A percentile compares a stretch with the other conserved stretches of the same genome.
Conservation (phyloP, 805 yeast genomes). For the Ogataea dorogensis region DNA sequence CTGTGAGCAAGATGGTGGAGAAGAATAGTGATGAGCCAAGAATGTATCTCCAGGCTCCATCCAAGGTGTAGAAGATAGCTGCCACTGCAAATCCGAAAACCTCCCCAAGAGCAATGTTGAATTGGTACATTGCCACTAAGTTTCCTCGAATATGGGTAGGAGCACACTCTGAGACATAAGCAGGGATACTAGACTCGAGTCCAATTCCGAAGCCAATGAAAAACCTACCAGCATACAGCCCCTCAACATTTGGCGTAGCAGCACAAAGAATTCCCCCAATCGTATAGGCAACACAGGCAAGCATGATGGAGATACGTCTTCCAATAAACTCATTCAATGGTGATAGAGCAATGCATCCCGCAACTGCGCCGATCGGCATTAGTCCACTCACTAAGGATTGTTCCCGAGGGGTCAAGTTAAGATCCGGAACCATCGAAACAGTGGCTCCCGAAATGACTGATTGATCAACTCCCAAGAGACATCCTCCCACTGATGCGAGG, state of each 20-base stretch:
- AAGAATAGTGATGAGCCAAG: conserved; percentile 62
- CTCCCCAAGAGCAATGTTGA: conserved; percentile 65
- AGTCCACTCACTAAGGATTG: conserved; percentile 54
- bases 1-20: conserved; percentile 49
- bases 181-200: conserved; percentile 64
- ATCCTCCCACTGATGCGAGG: conserved; percentile 63
- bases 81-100: conserved; percentile 63
- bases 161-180: conserved; percentile 59
- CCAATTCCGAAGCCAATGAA: conserved; percentile 65
- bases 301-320: conserved; percentile 51
- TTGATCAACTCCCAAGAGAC: conserved; percentile 66
- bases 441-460: conserved; percentile 64
- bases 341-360: conserved; percentile 58
- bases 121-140: conserved; percentile 61
- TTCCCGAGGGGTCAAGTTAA: conserved; percentile 41
- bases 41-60: conserved; percentile 64
- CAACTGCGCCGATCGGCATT: conserved; percentile 68
- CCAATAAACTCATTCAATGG: conserved; percentile 58
- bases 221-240: conserved; percentile 60
- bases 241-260: conserved; percentile 42
- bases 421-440: conserved; percentile 46
- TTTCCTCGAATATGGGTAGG: conserved; percentile 60
- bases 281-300: conserved; percentile 61
- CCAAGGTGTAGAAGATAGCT: conserved; percentile 57
- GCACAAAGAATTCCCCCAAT: conserved; percentile 61